Evolutionary conservation across 2,329 filamentous ascomycete species (phyloP), one percentile per base, ranked within the genome.

Genomic region (Penicillium hordei): DNA sequence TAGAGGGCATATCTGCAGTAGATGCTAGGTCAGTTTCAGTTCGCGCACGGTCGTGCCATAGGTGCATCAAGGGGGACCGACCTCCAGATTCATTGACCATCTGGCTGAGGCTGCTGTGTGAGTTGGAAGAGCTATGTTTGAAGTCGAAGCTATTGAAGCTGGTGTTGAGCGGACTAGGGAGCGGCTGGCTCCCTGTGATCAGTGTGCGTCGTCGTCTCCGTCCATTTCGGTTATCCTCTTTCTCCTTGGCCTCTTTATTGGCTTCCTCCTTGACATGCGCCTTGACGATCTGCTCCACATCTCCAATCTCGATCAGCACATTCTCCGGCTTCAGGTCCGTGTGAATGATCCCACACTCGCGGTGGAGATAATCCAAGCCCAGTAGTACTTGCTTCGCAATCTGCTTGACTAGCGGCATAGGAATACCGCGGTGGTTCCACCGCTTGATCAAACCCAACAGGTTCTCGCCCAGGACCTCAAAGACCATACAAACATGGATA

Each of bases 291-390:
- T 97, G 91, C 80, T 99, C 94, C 49, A 99, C 94, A 68, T 99
- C 94, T 65, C 94, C 94, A 71, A 99, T 97, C 78, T 99, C 94
- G 73, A 99, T 97, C 64, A 99, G 82, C 33, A 99, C 94, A 72
- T 99, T 99, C 75, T 99, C 94, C 48, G 94, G 94, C 77, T 99
- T 97, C 67, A 97, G 79, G 73, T 97, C 93, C 60, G 94, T 97
- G 77, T 99, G 94, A 71, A 99, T 97, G 78, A 99, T 97, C 72
- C 94, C 94, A 77, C 94, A 99, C 78, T 99, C 93, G 68, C 94
- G 88, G 75, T 99, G 94, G 39, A 99, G 84, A 74, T 97, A 97
- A 76, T 99, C 94, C 62, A 99, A 82, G 40, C 94, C 94, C 29
- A 99, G 85, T 48, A 99, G 83, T 10, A 97, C 94, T 78, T 99